These are phyloP conservation scores for Kernera saxatilis DNA, from an alignment of 345 rosid species.

Conservation along the genomic window DNA sequence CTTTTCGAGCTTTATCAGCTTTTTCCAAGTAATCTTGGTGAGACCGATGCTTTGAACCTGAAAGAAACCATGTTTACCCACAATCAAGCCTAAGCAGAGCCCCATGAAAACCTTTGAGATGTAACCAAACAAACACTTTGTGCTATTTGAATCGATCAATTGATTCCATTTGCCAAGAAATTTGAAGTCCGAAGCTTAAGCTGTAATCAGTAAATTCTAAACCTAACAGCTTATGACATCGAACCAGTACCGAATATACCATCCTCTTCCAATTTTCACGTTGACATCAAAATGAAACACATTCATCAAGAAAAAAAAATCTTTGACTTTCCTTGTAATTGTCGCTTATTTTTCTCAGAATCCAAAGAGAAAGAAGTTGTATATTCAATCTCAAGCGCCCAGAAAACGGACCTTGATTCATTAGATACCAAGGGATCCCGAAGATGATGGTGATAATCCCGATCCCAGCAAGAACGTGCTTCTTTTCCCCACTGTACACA, in stretches of 20 bases:
- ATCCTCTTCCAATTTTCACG: not conserved
- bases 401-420: conserved; percentile 60
- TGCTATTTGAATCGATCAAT: not conserved
- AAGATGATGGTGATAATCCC: conserved; percentile 35
- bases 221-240: not conserved
- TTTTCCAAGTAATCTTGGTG: conserved; percentile 98
- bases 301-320: not conserved
- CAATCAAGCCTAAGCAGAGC: not conserved
- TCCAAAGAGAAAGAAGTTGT: not conserved
- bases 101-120: not conserved
- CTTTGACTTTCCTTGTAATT: not conserved
- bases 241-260: not conserved
- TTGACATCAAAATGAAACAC: conserved; percentile 2
- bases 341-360: not conserved
- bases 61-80: not conserved
- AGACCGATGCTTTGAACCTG: conserved; percentile 80
- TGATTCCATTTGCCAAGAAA: not conserved
- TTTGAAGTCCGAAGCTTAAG: not conserved
- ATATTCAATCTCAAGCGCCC: not conserved
- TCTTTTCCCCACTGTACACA: conserved; percentile 50
- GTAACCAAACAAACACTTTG: not conserved
- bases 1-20: conserved; percentile 80
- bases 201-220: not conserved
- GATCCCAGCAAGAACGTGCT: conserved; percentile 45
- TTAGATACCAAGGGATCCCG: conserved; percentile 73